phyloP scores from a whole-genome alignment of 306 rosid genomes.

The Lupinus albus region DNA sequence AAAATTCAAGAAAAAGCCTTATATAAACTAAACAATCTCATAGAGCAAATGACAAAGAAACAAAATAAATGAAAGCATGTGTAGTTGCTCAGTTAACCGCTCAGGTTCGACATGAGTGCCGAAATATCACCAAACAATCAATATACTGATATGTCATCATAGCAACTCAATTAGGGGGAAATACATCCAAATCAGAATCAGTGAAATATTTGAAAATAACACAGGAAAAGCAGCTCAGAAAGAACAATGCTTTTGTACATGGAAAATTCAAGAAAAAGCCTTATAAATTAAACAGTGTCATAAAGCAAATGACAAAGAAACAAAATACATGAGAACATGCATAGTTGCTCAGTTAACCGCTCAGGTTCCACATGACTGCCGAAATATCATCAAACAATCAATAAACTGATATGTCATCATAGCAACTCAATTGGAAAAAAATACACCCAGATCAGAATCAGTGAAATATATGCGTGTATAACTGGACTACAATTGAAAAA shows the following conservation, averaged over 20 bases:
- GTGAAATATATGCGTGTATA: no score
- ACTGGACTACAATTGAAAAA: neutral
- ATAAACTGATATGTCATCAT: constrained; percentile 36
- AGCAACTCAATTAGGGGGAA: constrained; percentile 35
- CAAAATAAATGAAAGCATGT: neutral
- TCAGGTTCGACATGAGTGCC: constrained; percentile 50
- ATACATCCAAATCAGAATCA: constrained; percentile 1
- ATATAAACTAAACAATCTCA: neutral
- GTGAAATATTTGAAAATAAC: no score
- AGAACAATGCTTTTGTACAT: no score
- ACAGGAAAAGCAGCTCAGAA: no score
- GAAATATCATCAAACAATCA: constrained; percentile 46
- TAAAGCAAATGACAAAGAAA: no score
- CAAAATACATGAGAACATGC: neutral
- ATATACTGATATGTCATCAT: constrained; percentile 36
- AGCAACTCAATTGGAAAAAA: constrained; percentile 36
- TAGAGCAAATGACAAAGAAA: no score
- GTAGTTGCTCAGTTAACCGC: constrained; percentile 53
- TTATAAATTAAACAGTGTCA: neutral
- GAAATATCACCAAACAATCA: constrained; percentile 46
- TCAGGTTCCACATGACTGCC: constrained; percentile 50
- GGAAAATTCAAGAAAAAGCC: no score
- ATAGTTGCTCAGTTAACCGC: constrained; percentile 55
- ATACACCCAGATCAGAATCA: neutral
- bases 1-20: neutral